These are phyloP conservation scores for Malus asiatica DNA, from an alignment of 306 rosid genomes.

Conservation along the genomic window DNA sequence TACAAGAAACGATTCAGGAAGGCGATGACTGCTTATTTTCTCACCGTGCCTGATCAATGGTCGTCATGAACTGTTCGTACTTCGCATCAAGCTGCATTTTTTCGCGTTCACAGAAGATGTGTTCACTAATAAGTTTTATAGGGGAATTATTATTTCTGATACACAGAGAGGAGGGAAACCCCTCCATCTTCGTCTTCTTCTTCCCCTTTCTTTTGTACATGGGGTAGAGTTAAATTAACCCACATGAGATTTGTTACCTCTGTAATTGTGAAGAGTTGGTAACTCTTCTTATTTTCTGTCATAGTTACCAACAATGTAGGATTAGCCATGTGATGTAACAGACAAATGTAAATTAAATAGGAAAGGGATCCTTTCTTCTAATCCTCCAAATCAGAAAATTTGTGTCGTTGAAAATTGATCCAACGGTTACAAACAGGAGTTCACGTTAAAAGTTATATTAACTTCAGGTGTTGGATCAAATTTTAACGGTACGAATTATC, in stretches of 20 bases:
- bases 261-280: conserved; percentile 3
- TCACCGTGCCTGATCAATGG: conserved; percentile 89
- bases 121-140: conserved; percentile 17
- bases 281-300: neutral
- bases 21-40: conserved; percentile 95
- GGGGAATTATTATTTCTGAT: conserved; percentile 28
- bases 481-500: rapidly evolving
- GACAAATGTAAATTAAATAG: too few relatives aligned
- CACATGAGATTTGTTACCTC: neutral
- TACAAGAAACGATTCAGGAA: conserved; percentile 95
- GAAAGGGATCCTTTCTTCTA: too few relatives aligned
- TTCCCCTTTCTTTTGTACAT: conserved; percentile 10
- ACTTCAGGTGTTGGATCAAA: rapidly evolving
- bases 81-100: conserved; percentile 17
- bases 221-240: conserved; percentile 2
- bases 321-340: too few relatives aligned
- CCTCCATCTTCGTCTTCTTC: conserved; percentile 8
- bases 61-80: conserved; percentile 25
- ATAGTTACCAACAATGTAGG: neutral
- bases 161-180: conserved; percentile 21
- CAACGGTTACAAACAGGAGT: too few relatives aligned
- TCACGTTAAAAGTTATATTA: too few relatives aligned
- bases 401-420: too few relatives aligned
- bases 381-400: too few relatives aligned
- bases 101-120: conserved; percentile 19